Percentiles rank a stretch among this genome's conserved stretches.
Evolutionary conservation across 129 eudicot genomes (phyloP).

Genomic region (Deinandra increscens): DNA sequence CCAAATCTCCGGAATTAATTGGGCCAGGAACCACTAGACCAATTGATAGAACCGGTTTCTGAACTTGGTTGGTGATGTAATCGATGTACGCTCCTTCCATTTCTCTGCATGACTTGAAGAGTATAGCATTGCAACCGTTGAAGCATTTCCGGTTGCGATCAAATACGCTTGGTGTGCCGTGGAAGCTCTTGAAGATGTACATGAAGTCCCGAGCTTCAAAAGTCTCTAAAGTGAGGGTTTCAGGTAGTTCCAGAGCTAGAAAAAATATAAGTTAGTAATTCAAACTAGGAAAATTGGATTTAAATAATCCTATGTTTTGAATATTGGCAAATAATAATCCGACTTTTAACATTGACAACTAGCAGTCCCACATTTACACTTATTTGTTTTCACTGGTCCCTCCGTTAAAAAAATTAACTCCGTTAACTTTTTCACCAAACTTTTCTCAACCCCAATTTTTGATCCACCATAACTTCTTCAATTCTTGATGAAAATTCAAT

Average conservation of each 20-base stretch:
- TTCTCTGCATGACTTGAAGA: slow-evolving; percentile 39
- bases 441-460: too few species aligned
- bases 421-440: too few species aligned
- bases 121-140: slow-evolving; percentile 31
- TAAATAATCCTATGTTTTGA: too few species aligned
- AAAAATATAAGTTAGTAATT: neutral
- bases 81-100: slow-evolving; percentile 52
- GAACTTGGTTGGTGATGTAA: slow-evolving; percentile 27
- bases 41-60: slow-evolving; percentile 33
- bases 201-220: slow-evolving; percentile 40
- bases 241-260: neutral
- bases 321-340: too few species aligned
- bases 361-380: too few species aligned
- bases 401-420: too few species aligned
- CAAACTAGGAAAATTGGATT: too few species aligned
- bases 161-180: slow-evolving; percentile 37
- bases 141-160: slow-evolving; percentile 18
- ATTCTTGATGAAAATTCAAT: too few species aligned
- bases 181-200: slow-evolving; percentile 47
- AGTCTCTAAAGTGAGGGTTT: slow-evolving; percentile 23
- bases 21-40: slow-evolving; percentile 47
- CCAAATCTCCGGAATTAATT: slow-evolving; percentile 29
- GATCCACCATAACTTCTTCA: too few species aligned
- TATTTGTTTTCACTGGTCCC: too few species aligned
- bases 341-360: too few species aligned